These are phyloP conservation scores for Aspergillus candidus DNA, from an alignment of 2,329 filamentous ascomycete species.

Conservation along the genomic window DNA sequence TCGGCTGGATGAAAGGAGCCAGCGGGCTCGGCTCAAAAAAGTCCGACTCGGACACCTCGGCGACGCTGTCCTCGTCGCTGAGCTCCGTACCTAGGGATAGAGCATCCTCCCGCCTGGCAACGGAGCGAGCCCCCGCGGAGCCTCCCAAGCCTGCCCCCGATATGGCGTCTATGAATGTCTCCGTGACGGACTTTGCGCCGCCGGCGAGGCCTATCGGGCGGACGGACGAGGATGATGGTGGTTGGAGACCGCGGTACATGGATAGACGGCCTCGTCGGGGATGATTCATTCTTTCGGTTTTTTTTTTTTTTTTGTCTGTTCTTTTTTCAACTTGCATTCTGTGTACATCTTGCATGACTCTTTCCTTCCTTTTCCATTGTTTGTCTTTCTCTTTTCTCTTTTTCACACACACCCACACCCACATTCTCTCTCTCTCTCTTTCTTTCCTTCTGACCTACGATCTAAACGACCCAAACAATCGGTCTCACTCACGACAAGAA, in stretches of 20 bases:
- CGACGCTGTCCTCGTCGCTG: background rate
- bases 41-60: conserved; percentile 10
- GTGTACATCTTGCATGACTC: background rate
- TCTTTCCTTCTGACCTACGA: background rate
- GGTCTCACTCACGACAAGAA: too few relatives aligned
- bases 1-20: conserved; percentile 37
- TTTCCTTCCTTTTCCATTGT: background rate
- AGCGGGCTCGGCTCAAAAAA: conserved; percentile 21
- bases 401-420: too few relatives aligned
- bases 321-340: background rate
- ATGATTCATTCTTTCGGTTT: conserved; percentile 5
- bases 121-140: conserved; percentile 12
- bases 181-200: conserved; percentile 13
- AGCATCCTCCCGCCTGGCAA: conserved; percentile 10
- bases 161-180: conserved; percentile 5
- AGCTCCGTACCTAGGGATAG: conserved; percentile 10
- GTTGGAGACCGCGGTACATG: conserved; percentile 26
- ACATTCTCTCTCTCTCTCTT: background rate
- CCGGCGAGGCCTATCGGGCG: conserved; percentile 8
- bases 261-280: conserved; percentile 23
- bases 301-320: background rate
- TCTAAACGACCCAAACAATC: too few relatives aligned
- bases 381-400: background rate
- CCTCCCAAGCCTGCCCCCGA: background rate
- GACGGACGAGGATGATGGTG: conserved; percentile 11